phyloP scores from a whole-genome alignment of 2,329 filamentous ascomycete species.

The Penicillium crustosum region DNA sequence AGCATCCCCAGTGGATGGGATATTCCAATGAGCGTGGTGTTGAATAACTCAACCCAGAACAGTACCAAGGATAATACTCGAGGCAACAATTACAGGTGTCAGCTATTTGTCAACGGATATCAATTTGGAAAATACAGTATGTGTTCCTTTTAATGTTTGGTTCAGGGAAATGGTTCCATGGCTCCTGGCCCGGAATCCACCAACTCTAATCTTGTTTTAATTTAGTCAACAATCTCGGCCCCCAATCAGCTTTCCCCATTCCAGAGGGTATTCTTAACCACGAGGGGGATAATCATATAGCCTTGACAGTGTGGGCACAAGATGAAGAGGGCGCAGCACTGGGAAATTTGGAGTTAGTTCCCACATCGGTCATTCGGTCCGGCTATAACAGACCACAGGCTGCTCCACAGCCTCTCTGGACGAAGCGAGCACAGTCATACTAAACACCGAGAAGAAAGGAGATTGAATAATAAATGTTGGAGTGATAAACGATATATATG shows the following conservation, averaged over 20 bases:
- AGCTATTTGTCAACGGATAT: conserved; percentile 54
- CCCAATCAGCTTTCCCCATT: conserved; percentile 52
- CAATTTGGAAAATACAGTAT: conserved; percentile 53
- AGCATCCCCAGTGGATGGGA: conserved; percentile 52
- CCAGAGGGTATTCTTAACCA: conserved; percentile 55
- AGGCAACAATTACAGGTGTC: conserved; percentile 39
- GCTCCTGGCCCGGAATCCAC: background rate
- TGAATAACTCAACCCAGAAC: conserved; percentile 28
- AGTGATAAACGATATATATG: background rate
- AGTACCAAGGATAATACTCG: background rate
- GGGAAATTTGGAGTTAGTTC: conserved; percentile 12
- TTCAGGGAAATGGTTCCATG: background rate
- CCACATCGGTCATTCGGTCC: conserved; percentile 7
- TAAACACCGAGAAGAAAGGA: background rate
- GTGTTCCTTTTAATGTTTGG: background rate
- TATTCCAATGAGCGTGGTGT: conserved; percentile 52
- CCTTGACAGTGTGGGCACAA: conserved; percentile 49
- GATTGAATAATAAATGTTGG: background rate
- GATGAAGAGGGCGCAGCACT: conserved; percentile 45
- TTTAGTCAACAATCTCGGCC: conserved; percentile 51
- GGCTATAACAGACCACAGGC: conserved; percentile 10
- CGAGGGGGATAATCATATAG: conserved; percentile 50
- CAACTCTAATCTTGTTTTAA: background rate
- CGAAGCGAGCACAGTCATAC: conserved; percentile 6
- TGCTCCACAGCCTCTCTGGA: conserved; percentile 12